Percentiles rank a stretch among this genome's conserved stretches.
Evolutionary conservation across 352 stramenopile species (phyloP).

Genomic region (Albugo laibachii): DNA sequence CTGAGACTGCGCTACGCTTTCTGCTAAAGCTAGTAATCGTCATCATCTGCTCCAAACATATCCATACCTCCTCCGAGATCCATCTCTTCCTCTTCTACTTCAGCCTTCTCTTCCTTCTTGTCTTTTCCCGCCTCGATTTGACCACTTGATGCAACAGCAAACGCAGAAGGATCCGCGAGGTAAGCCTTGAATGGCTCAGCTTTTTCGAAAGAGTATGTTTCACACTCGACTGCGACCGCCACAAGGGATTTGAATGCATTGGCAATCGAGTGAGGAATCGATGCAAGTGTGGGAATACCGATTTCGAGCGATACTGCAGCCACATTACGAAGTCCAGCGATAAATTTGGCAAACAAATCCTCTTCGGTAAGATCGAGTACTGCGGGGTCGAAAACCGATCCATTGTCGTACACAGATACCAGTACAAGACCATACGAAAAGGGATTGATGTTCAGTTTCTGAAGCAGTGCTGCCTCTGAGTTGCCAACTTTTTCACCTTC

Average conservation of each 20-base stretch:
- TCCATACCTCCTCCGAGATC: conserved; percentile 76
- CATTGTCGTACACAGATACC: conserved; percentile 95
- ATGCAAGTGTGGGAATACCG: conserved; percentile 93
- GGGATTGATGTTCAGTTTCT: conserved; percentile 98
- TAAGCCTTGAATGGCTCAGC: conserved; percentile 94
- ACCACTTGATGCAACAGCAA: conserved; percentile 71
- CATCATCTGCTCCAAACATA: conserved; percentile 57
- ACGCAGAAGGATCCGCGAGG: conserved; percentile 87
- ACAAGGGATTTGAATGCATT: conserved; percentile 98
- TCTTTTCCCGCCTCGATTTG: conserved; percentile 58
- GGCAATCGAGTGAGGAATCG: conserved; percentile 95
- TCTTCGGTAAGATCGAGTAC: conserved; percentile 97
- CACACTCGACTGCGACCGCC: conserved; percentile 87
- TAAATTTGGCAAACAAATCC: conserved; percentile 93
- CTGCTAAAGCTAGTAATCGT: conserved; percentile 33
- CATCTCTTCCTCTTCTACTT: conserved; percentile 42
- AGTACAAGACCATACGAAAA: conserved; percentile 99
- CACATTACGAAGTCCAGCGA: conserved; percentile 84
- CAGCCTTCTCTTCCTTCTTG: conserved; percentile 42
- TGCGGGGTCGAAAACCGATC: conserved; percentile 95
- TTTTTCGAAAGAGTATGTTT: conserved; percentile 95
- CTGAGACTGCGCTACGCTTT: not conserved
- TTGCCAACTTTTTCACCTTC: conserved; percentile 95
- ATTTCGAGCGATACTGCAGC: conserved; percentile 91
- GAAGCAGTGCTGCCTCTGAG: conserved; percentile 94